Evolutionary conservation across 1,139 yeast genomes (phyloP), one percentile per base, ranked within the genome.

Genomic region (Spencermartinsiella ligniputridi): DNA sequence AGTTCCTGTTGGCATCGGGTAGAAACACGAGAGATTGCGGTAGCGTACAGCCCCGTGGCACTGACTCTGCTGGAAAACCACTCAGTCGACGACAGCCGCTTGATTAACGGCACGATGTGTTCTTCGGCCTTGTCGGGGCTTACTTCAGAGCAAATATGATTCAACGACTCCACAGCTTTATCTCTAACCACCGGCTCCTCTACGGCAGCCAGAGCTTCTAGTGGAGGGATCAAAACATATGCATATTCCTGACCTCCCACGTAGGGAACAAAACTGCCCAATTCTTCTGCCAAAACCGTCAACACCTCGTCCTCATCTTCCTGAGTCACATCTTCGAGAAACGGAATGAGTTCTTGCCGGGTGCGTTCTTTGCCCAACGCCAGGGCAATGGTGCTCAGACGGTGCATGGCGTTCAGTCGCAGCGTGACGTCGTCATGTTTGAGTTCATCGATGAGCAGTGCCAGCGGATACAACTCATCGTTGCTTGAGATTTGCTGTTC

Each of bases 251-350:
- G 74, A 25, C 98, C 98, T 35, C 98, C 98, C 48, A 94, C 80
- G 52, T 72, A 74, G 3, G 96, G 95, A 33, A 90, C 79, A 62
- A 94, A 92, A 46, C 78, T 79, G 35, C 96, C 96, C 55, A 94
- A 70, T 69, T 90, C 92, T 55, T 84, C 86, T 2, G 97, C 97
- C 54, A 94, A 75, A 16, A 89, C 94, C 1, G 97, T 88, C 66
- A 92, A 83, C 6, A 94, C 96, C 67, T 94, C 99, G 65, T 94
- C 99, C 67, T 94, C 98, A 63, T 94, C 99, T 59, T 92, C 99
- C 56, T 92, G 96, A 9, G 97, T 90, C 37, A 89, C 97, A 56
- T 85, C 79, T 51, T 79, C 83, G 52, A 94, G 75, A 63, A 92
- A 92, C 30, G 97, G 97, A 49, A 94, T 74, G 61, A 94, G 75